phyloP scores from a whole-genome alignment of 805 yeast species.

The Candida silvicultrix region DNA sequence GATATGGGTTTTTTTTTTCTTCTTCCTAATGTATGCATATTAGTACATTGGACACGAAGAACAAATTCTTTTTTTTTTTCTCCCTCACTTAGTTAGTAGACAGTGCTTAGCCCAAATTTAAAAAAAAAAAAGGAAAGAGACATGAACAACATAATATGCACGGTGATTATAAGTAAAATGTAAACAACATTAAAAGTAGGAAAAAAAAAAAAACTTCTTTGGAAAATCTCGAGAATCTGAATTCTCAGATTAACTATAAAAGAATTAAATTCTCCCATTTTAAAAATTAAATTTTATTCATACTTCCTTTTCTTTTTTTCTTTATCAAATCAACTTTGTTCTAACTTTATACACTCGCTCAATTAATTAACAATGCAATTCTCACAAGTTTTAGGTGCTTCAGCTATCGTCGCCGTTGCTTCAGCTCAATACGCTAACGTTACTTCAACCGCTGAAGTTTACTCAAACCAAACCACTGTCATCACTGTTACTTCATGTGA shows the following conservation, averaged over 20 bases:
- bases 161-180: constrained; percentile 5
- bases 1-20: too few relatives aligned
- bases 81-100: too few relatives aligned
- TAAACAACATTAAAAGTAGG: constrained; percentile 3
- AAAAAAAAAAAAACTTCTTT: background rate
- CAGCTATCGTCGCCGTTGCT: constrained; percentile 23
- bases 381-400: constrained; percentile 22
- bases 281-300: background rate
- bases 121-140: constrained; percentile 1
- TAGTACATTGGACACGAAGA: too few relatives aligned
- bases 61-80: too few relatives aligned
- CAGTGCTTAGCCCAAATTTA: too few relatives aligned
- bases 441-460: constrained; percentile 23
- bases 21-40: too few relatives aligned
- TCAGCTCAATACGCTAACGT: constrained; percentile 21
- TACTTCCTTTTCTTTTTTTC: background rate
- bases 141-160: background rate
- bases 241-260: constrained; percentile 17
- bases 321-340: constrained; percentile 19
- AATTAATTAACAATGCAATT: constrained; percentile 26
- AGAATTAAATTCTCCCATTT: constrained; percentile 3
- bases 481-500: constrained; percentile 26
- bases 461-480: constrained; percentile 21
- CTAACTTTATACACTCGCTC: constrained; percentile 25
- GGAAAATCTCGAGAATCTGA: background rate